Evolutionary conservation across 441 rosid genomes (phyloP).

Genomic region (Jatropha multifida): DNA sequence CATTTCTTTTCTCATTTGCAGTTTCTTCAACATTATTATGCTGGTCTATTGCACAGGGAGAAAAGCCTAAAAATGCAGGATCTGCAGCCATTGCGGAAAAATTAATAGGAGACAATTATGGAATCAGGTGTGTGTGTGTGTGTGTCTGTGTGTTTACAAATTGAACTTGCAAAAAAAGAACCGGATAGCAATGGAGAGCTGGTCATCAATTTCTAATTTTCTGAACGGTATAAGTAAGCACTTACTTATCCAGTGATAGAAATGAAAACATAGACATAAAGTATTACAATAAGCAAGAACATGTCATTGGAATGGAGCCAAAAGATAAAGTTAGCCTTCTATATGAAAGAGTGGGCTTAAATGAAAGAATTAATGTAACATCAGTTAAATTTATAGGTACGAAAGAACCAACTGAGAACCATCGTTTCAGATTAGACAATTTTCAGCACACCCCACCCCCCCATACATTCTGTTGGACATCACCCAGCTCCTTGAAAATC

Average conservation of each 20-base stretch:
- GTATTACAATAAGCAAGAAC: neutral
- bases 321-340: neutral
- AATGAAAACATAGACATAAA: neutral
- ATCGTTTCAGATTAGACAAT: neutral
- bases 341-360: neutral
- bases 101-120: neutral
- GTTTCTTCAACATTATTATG: slow-evolving; percentile 31
- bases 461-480: neutral
- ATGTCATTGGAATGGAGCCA: neutral
- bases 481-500: neutral
- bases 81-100: slow-evolving; percentile 41
- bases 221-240: neutral
- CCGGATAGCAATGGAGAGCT: neutral
- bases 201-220: neutral
- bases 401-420: slow-evolving; percentile 6
- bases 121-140: neutral
- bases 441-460: neutral
- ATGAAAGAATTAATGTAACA: neutral
- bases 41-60: slow-evolving; percentile 31
- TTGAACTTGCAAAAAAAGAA: neutral
- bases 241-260: neutral
- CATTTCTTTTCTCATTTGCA: slow-evolving; percentile 24
- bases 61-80: slow-evolving; percentile 56
- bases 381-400: neutral
- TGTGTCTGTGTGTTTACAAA: neutral